Base-by-base conservation (phyloP, 345 rosid genomes). In the Euclidium syriacum region DNA sequence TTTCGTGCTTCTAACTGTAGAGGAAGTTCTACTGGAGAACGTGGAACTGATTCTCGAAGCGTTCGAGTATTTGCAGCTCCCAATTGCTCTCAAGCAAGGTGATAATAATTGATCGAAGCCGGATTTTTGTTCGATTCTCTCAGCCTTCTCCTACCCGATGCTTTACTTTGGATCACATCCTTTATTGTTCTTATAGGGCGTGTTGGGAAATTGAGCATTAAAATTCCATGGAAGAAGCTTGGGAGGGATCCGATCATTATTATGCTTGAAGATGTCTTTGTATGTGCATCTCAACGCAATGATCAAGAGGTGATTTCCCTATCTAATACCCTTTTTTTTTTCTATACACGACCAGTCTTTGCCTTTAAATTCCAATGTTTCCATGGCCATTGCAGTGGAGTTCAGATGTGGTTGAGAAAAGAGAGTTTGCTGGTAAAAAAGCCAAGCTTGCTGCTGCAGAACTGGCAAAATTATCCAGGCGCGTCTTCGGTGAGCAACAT, bases 401-500 rank as follows among this genome's bases (percentile, higher is more conserved):
- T 62, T 66, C 74, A 70, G 88, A 80, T 73, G 98, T 80, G 8
- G 83, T 88, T 52, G 90, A 88, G 72, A 80, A 62, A 65, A 80
- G 96, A 78, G 95, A 86, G 69, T 87, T 79, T 72, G 95, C 96
- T 25, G 95, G 85, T 33, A 91, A 88, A 62, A 84, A 81, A 74
- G 96, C 98, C 18, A 84, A 88, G 74, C 98, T 91, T 65, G 98
- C 90, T 19, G 85, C 96, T 7, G 98, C 96, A 10, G 98, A 88
- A 79, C 83, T 91, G 49, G 87, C 88, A 2, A 88, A 91, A 64
- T 65, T 91, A 18, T 88, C 95, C 25, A 77, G 81, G 36, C 88
- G 87, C 3, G 86, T 85, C 30, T 78, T 78, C 11, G 90, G 96
- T 91, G 67, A 78, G 91, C 71, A 48, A n/a, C 64, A 5, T 58